Conservation (phyloP, 768 basidiomycete species). For the Suillus variegatus region DNA sequence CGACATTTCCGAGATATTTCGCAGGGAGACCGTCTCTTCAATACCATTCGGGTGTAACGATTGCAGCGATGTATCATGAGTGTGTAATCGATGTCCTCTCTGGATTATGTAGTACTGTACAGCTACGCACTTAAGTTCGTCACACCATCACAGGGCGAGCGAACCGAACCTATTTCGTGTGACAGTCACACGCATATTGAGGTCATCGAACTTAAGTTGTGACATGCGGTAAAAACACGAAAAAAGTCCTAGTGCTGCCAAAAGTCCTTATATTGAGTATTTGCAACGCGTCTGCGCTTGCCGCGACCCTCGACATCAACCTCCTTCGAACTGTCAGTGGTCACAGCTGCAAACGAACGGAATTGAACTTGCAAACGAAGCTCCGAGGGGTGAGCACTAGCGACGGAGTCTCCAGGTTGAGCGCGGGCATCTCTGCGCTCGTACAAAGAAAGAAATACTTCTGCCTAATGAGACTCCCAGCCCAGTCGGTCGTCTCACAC, state of each 20-base stretch:
- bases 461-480: no score
- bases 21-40: constrained; percentile 86
- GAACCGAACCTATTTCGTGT: not conserved
- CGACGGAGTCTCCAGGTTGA: no score
- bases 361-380: no score
- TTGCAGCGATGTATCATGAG: constrained; percentile 1
- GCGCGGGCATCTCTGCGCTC: not conserved
- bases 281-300: not conserved
- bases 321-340: not conserved
- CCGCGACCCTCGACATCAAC: not conserved
- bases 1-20: constrained; percentile 6
- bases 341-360: not conserved
- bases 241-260: not conserved
- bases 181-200: not conserved
- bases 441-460: no score
- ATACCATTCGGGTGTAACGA: constrained; percentile 53
- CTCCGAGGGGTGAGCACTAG: no score
- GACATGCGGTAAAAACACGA: not conserved
- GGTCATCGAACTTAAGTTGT: not conserved
- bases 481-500: no score
- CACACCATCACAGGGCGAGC: not conserved
- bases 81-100: not conserved
- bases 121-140: no score
- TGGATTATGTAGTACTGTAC: not conserved
- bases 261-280: not conserved